Evolutionary conservation across 2,329 filamentous ascomycete species (phyloP), one percentile per base, ranked within the genome.

Genomic region (Ophioceras dolichostomum): DNA sequence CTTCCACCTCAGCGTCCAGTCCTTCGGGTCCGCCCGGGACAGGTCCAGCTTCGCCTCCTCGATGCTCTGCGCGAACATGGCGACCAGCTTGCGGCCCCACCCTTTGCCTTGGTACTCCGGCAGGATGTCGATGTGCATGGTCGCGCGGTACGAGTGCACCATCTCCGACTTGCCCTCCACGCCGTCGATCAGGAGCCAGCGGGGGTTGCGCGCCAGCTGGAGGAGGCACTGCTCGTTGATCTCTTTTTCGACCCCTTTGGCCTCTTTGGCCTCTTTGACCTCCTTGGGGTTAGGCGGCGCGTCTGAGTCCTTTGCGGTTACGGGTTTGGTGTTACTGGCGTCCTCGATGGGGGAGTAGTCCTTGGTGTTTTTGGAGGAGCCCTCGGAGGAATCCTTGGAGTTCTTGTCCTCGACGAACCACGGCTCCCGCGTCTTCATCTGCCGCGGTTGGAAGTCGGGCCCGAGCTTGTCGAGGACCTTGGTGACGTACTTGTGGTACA

Each of bases 291-390:
- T 49, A n/a, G n/a, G n/a, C 49, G 17, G 45, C 49, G 3, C n/a
- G n/a, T n/a, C n/a, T n/a, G n/a, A n/a, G n/a, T n/a, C n/a, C n/a
- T n/a, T n/a, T n/a, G n/a, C n/a, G 40, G 46, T 30, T 14, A 6
- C 14, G 9, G 28, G 10, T 14, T 6, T 16, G 8, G 28, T 30
- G 8, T 9, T 26, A 7, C 8, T 8, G 0, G 69, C 71, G 3
- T 70, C 70, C 12, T 61, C 62, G 41, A 70, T 59, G 34, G 73
- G 65, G n/a, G n/a, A n/a, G n/a, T n/a, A n/a, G n/a, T n/a, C n/a
- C n/a, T n/a, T n/a, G 4, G 64, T 39, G 31, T 28, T 40, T n/a
- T n/a, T n/a, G n/a, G n/a, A n/a, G n/a, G n/a, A n/a, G n/a, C n/a
- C n/a, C n/a, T n/a, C n/a, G n/a, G n/a, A n/a, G n/a, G n/a, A n/a